These are phyloP conservation scores for Russula ochroleuca DNA, from an alignment of 768 basidiomycete genomes.

Conservation along the genomic window DNA sequence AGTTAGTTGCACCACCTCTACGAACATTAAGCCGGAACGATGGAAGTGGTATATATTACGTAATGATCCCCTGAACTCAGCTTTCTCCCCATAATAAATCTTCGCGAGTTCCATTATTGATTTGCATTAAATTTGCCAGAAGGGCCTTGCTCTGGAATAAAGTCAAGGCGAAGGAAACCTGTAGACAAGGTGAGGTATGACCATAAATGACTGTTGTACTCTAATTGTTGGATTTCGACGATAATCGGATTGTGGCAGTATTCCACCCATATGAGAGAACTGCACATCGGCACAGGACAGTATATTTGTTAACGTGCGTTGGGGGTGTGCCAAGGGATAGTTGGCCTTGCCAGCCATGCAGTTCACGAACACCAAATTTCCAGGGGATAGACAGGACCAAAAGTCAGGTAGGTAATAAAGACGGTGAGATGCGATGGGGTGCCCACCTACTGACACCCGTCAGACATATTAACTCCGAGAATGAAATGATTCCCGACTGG, in stretches of 20 bases:
- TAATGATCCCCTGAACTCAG: conserved; percentile 11
- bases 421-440: conserved; percentile 3
- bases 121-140: conserved; percentile 3
- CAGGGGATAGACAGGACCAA: background rate
- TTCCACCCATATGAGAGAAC: background rate
- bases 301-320: background rate
- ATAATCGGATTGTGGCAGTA: background rate
- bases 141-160: background rate
- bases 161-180: background rate
- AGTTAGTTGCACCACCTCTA: background rate
- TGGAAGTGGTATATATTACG: conserved; percentile 1
- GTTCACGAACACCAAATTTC: conserved; percentile 7
- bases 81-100: background rate
- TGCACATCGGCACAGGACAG: conserved; percentile 3
- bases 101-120: conserved; percentile 1
- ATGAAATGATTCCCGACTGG: conserved; percentile 7
- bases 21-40: conserved; percentile 22
- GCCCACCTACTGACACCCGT: background rate
- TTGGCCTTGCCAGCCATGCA: background rate
- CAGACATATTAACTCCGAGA: conserved; percentile 19
- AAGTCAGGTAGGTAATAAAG: conserved; percentile 8
- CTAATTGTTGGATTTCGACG: background rate
- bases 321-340: background rate
- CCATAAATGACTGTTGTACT: background rate
- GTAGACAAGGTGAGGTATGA: background rate